A percentile compares a stretch with the other conserved stretches of the same genome.
Evolutionary conservation across 2,329 filamentous ascomycete species (phyloP).

Genomic region (Achaetomium macrosporum): DNA sequence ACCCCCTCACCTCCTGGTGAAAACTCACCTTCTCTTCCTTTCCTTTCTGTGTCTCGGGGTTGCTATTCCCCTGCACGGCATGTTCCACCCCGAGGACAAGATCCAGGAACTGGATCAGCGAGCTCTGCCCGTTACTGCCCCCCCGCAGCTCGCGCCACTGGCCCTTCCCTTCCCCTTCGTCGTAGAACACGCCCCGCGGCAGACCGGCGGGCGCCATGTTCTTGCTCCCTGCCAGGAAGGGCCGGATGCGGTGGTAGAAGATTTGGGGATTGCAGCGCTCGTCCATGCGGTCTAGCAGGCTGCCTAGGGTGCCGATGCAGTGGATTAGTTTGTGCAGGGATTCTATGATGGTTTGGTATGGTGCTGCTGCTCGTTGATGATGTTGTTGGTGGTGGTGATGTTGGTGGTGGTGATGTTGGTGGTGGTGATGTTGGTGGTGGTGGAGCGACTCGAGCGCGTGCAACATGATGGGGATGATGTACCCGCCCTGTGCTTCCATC

Average conservation of each 20-base stretch:
- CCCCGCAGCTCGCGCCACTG: constrained; percentile 75
- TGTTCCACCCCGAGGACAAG: constrained; percentile 81
- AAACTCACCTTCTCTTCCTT: constrained; percentile 32
- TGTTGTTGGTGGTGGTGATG: not conserved
- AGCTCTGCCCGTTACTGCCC: constrained; percentile 90
- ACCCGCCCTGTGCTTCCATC: constrained; percentile 76
- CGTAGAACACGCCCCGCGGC: constrained; percentile 78
- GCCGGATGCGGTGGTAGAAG: constrained; percentile 85
- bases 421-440: constrained; percentile 41
- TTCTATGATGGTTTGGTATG: constrained; percentile 49
- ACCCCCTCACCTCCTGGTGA: constrained; percentile 67
- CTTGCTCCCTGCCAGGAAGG: constrained; percentile 84
- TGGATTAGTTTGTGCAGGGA: constrained; percentile 60
- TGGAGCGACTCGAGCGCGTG: constrained; percentile 66
- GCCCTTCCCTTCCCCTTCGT: constrained; percentile 61
- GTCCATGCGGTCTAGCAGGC: constrained; percentile 74
- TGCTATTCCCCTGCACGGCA: constrained; percentile 35
- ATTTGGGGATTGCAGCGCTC: constrained; percentile 80
- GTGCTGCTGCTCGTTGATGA: constrained; percentile 40
- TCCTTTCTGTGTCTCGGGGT: constrained; percentile 16
- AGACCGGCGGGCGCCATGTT: constrained; percentile 85
- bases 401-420: constrained; percentile 51
- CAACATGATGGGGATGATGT: constrained; percentile 71
- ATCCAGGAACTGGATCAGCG: constrained; percentile 89
- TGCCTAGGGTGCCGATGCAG: constrained; percentile 62